Percentiles rank a stretch among this genome's conserved stretches.
These are phyloP conservation scores for Sungouiella blattae DNA, from an alignment of 805 yeast genomes.

Conservation along the genomic window DNA sequence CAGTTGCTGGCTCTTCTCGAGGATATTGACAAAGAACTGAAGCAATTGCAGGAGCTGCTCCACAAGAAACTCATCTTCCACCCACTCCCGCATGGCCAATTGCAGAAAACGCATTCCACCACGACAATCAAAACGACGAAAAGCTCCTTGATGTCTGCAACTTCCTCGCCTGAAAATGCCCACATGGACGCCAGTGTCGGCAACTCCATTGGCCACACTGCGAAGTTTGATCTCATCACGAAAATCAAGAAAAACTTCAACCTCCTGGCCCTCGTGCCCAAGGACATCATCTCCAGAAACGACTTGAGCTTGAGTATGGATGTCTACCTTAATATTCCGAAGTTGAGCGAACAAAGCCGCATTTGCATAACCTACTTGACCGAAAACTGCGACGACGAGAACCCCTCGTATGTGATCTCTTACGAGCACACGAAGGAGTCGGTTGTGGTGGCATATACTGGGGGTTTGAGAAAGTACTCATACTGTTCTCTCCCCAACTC, in stretches of 20 bases:
- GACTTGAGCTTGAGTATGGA: slow-evolving; percentile 34
- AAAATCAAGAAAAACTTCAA: slow-evolving; percentile 36
- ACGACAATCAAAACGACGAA: slow-evolving; percentile 7
- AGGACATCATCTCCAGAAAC: slow-evolving; percentile 29
- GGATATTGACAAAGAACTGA: slow-evolving; percentile 12
- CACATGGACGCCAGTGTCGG: slow-evolving; percentile 10
- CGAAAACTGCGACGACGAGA: slow-evolving; percentile 12
- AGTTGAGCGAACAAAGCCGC: slow-evolving; percentile 10
- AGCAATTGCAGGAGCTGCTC: slow-evolving; percentile 9
- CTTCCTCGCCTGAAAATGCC: slow-evolving; percentile 10
- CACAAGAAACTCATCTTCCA: slow-evolving; percentile 6
- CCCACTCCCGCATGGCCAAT: neutral
- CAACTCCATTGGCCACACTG: slow-evolving; percentile 10
- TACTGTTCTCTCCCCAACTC: slow-evolving; percentile 37
- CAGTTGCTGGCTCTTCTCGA: slow-evolving; percentile 27
- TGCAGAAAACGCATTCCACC: slow-evolving; percentile 7
- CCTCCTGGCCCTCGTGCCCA: slow-evolving; percentile 30
- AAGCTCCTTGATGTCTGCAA: slow-evolving; percentile 5
- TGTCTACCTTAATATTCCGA: slow-evolving; percentile 30
- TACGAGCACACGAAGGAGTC: slow-evolving; percentile 25
- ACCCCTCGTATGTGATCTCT: slow-evolving; percentile 31
- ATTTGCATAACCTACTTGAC: slow-evolving; percentile 25
- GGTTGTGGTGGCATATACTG: slow-evolving; percentile 32
- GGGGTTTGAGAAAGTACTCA: slow-evolving; percentile 39
- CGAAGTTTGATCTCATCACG: slow-evolving; percentile 30